A percentile compares a stretch with the other conserved stretches of the same genome.
Conservation (phyloP, 1,284 basidiomycete species). For the Ceratobasidium theobromae region DNA sequence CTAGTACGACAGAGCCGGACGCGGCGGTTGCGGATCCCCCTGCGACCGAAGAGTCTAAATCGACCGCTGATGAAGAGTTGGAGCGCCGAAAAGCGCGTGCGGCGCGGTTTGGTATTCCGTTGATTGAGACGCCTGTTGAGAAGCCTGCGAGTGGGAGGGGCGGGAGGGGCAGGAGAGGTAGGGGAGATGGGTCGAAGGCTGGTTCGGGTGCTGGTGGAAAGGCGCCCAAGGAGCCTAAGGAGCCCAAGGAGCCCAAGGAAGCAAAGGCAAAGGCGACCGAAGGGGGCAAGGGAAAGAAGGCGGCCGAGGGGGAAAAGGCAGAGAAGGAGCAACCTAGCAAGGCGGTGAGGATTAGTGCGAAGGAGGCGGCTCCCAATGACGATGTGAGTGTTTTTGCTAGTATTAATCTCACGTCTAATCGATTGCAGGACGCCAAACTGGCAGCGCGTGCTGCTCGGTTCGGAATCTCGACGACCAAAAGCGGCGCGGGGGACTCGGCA, state of each 20-base stretch:
- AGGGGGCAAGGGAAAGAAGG: neutral
- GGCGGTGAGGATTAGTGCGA: constrained; percentile 17
- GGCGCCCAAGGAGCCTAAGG: too few relatives aligned
- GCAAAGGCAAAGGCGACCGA: neutral
- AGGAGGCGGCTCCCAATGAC: constrained; percentile 28
- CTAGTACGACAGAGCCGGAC: constrained; percentile 24
- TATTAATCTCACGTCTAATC: neutral
- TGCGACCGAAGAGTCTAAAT: constrained; percentile 26
- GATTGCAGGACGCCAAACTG: constrained; percentile 26
- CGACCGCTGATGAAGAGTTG: constrained; percentile 32
- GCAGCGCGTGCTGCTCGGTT: constrained; percentile 27
- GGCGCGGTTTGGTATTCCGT: constrained; percentile 65
- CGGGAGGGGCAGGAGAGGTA: neutral
- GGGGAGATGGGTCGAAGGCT: constrained; percentile 33
- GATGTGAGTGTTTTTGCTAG: constrained; percentile 14
- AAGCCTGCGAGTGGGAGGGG: constrained; percentile 3
- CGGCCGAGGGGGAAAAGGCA: neutral
- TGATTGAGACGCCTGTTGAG: constrained; percentile 50
- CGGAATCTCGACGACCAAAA: neutral
- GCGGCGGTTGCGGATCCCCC: constrained; percentile 14
- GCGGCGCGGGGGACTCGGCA: constrained; percentile 20
- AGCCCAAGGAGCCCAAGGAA: neutral
- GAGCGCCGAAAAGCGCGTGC: constrained; percentile 48
- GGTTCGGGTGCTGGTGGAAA: constrained; percentile 35
- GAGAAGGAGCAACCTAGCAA: constrained; percentile 2